Base-by-base conservation (phyloP, 495 filamentous ascomycete genomes). In the Aspergillus indologenus region DNA sequence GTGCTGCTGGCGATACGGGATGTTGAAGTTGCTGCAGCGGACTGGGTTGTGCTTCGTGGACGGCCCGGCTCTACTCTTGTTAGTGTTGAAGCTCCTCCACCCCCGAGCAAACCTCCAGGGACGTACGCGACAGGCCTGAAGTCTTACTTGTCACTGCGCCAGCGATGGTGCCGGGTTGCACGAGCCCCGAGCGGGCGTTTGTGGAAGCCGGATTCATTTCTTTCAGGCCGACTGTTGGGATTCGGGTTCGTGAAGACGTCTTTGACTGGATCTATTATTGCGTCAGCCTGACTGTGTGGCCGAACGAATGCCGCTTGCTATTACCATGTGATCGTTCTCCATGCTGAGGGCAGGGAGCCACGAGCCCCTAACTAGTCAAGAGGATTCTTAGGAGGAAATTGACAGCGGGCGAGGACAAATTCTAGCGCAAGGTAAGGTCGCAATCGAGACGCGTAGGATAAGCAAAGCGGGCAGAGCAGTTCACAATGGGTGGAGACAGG, bases 131-230 rank as follows among this genome's bases (percentile, higher is more conserved):
- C 43, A 74, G 45, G 47, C 58, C 59, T 42, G 65, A 59, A 0
- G 65, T 55, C 57, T 77, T 75, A 50, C 67, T 73, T n/a, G 72
- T 69, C 40, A 74, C 69, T 18, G 71, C 65, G 22, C 78, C 74
- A 64, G 73, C 70, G 45, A 76, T 72, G 17, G 71, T 66, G 18
- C 79, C 74, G 65, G 86, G 83, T 42, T 78, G 75, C 57, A 79
- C 72, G 29, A 78, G 69, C 23, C 71, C 69, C 14, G 83, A 80
- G 59, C 89, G 85, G 58, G 84, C 76, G 74, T 94, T 94, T 60
- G 76, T 84, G 55, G 85, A 79, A 4, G 89, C 89, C 4, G 84
- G 79, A 56, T 83, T 82, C 69, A 87, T 81, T 59, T 88, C 85
- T 47, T 65, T 66, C 5, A 88, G 62, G 14, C 73, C 71, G 8